These are phyloP conservation scores for Tylopilus sp. DNA, from an alignment of 768 basidiomycete species.

Conservation along the genomic window DNA sequence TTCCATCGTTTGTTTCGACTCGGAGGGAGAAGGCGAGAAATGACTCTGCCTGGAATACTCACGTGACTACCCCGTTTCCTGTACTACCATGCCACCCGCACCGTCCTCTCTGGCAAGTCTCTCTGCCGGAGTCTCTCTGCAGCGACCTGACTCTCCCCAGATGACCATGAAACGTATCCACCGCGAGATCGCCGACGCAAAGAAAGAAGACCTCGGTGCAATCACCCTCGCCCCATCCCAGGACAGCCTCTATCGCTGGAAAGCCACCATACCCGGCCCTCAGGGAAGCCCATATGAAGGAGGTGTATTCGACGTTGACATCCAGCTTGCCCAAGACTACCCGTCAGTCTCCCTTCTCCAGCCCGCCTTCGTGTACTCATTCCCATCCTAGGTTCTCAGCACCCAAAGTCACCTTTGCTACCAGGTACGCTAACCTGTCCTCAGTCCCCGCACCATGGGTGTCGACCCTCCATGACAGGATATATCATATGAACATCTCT, in stretches of 20 bases:
- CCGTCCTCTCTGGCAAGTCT: constrained; percentile 24
- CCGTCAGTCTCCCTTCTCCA: constrained; percentile 45
- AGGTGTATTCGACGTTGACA: constrained; percentile 67
- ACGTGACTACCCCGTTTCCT: constrained; percentile 19
- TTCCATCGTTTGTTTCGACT: constrained; percentile 38
- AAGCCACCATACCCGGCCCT: constrained; percentile 75
- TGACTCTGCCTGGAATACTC: constrained; percentile 2
- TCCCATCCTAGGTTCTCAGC: constrained; percentile 61
- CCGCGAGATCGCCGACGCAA: constrained; percentile 74
- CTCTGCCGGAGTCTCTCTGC: background rate
- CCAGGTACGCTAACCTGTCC: constrained; percentile 44
- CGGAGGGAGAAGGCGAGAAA: background rate
- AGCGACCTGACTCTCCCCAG: no score
- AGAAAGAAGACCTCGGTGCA: constrained; percentile 77
- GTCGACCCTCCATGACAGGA: constrained; percentile 39
- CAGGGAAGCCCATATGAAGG: constrained; percentile 82
- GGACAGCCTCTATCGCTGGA: constrained; percentile 69
- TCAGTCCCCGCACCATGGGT: background rate
- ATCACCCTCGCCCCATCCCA: constrained; percentile 67
- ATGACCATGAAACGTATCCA: constrained; percentile 80
- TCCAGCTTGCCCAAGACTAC: constrained; percentile 68
- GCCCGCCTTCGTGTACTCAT: constrained; percentile 1
- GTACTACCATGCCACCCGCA: constrained; percentile 25
- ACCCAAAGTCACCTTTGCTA: constrained; percentile 71
- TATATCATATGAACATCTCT: constrained; percentile 89